Percentiles rank a stretch among this genome's conserved stretches.
Evolutionary conservation across 495 filamentous ascomycete species (phyloP).

Genomic region (Penicillium coffeae): DNA sequence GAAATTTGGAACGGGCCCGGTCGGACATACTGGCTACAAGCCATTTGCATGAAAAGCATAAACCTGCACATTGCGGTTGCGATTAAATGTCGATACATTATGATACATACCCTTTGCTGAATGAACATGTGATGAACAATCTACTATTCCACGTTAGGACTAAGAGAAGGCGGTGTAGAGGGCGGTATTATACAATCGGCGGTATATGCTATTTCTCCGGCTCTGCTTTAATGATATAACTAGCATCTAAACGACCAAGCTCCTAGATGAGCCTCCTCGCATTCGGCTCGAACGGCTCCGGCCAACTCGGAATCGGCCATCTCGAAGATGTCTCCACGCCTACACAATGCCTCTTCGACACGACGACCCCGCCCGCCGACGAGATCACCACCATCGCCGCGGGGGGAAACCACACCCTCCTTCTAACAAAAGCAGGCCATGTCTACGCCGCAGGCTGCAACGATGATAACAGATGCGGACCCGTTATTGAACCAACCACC

Average conservation of each 20-base stretch:
- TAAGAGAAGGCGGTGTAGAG: neutral
- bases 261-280: slow-evolving; percentile 55
- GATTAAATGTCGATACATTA: slow-evolving; percentile 1
- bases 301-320: slow-evolving; percentile 80
- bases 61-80: neutral
- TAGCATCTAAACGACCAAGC: neutral
- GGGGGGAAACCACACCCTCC: slow-evolving; percentile 85
- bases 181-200: neutral
- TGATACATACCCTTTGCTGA: slow-evolving; percentile 3
- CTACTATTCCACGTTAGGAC: neutral
- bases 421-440: slow-evolving; percentile 54
- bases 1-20: slow-evolving; percentile 2
- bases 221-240: too few species aligned
- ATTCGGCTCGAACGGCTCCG: slow-evolving; percentile 88
- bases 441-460: slow-evolving; percentile 63
- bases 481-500: neutral
- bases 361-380: slow-evolving; percentile 7
- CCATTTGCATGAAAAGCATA: neutral
- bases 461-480: slow-evolving; percentile 45
- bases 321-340: slow-evolving; percentile 68
- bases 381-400: slow-evolving; percentile 51
- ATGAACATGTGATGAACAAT: neutral
- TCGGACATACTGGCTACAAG: neutral
- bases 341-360: slow-evolving; percentile 51
- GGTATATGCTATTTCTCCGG: neutral